phyloP scores from a whole-genome alignment of 202 grass and related monocot genomes.

The Digitaria exilis region DNA sequence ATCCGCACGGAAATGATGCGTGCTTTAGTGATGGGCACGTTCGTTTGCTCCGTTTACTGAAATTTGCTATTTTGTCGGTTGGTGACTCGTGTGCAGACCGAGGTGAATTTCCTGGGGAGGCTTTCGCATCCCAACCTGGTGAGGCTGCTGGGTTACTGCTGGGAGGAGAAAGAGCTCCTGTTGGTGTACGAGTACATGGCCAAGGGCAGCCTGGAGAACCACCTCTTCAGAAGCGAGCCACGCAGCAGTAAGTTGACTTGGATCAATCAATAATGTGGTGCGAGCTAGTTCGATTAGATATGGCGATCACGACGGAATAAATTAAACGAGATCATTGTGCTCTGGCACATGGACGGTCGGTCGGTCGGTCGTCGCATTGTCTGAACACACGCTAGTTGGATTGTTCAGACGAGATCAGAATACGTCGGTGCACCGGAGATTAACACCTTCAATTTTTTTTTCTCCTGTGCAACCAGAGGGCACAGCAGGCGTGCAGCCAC shows the following conservation, averaged over 20 bases:
- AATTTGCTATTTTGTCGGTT: neutral
- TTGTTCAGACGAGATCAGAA: neutral
- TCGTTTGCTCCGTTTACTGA: constrained; percentile 4
- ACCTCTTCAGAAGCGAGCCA: constrained; percentile 67
- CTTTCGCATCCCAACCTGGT: constrained; percentile 83
- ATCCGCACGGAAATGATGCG: neutral
- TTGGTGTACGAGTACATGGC: constrained; percentile 86
- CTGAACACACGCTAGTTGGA: no score
- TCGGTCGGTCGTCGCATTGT: neutral
- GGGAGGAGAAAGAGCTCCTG: constrained; percentile 77
- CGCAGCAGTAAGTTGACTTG: constrained; percentile 55
- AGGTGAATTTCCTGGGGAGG: constrained; percentile 77
- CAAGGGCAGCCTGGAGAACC: constrained; percentile 77
- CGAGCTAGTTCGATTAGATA: neutral
- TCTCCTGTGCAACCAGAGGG: constrained; percentile 18
- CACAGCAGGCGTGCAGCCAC: constrained; percentile 34
- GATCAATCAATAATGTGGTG: neutral
- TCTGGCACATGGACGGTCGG: constrained; percentile 4
- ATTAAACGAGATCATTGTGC: neutral
- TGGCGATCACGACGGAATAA: neutral
- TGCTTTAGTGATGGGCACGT: constrained; percentile 33
- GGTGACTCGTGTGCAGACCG: constrained; percentile 48
- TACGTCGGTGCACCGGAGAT: neutral
- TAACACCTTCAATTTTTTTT: neutral
- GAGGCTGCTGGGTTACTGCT: constrained; percentile 75